phyloP scores from a whole-genome alignment of 1,284 basidiomycete genomes.

The Ceraceosorus guamensis region DNA sequence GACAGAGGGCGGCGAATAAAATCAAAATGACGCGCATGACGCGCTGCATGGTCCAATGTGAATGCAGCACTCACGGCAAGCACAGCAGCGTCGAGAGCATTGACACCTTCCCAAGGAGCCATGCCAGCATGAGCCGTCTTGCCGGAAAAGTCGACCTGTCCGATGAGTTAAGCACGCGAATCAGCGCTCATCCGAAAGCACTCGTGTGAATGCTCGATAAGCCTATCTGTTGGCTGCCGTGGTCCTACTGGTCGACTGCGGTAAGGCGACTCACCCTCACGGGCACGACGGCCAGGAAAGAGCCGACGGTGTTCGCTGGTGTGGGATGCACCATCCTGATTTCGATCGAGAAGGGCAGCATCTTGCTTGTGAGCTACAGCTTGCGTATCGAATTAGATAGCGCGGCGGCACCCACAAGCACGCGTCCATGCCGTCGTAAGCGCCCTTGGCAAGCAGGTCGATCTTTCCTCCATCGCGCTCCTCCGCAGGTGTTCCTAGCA shows the following conservation, averaged over 20 bases:
- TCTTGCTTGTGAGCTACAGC: not conserved
- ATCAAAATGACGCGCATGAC: not conserved
- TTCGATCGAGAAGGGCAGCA: too few relatives aligned
- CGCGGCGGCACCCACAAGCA: slow-evolving; percentile 52
- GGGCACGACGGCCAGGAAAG: slow-evolving; percentile 54
- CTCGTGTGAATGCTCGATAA: too few relatives aligned
- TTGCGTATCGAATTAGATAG: not conserved
- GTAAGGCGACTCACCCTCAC: slow-evolving; percentile 11
- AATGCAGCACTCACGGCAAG: slow-evolving; percentile 52
- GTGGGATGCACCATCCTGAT: slow-evolving; percentile 56
- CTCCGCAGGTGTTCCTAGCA: slow-evolving; percentile 82
- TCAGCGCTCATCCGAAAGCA: too few relatives aligned
- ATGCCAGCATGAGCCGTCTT: slow-evolving; percentile 36
- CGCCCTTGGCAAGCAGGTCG: slow-evolving; percentile 63
- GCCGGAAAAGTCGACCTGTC: slow-evolving; percentile 18
- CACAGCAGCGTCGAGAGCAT: slow-evolving; percentile 76
- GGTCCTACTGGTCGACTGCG: too few relatives aligned
- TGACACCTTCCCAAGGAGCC: slow-evolving; percentile 72
- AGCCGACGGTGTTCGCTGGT: slow-evolving; percentile 50
- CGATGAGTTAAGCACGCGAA: too few relatives aligned
- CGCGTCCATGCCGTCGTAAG: slow-evolving; percentile 67
- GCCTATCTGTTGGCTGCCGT: too few relatives aligned
- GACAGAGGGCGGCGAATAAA: not conserved
- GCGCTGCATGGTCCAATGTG: not conserved
- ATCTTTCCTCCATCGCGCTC: slow-evolving; percentile 73